Evolutionary conservation across 257 asterid species (phyloP).

Genomic region (Cinchona pubescens): DNA sequence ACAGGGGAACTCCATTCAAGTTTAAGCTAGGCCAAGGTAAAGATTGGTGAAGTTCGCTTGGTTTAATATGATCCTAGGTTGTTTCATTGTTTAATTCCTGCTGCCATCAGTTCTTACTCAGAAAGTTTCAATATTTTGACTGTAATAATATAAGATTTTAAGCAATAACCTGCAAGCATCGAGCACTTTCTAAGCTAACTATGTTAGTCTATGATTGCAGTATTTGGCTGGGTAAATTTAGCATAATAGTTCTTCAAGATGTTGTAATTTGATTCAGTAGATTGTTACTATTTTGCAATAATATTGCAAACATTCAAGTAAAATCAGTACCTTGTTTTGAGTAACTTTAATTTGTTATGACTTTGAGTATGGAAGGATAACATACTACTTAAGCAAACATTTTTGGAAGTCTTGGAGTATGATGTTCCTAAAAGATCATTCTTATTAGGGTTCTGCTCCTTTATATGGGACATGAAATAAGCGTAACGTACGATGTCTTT

Average conservation of each 20-base stretch:
- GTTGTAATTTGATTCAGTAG: background rate
- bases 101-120: no score
- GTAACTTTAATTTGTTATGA: background rate
- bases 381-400: background rate
- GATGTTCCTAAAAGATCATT: no score
- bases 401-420: no score
- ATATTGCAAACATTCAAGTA: background rate
- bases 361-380: background rate
- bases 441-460: background rate
- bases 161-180: background rate
- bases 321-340: background rate
- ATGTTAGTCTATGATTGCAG: background rate
- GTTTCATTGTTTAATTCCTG: background rate
- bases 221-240: background rate
- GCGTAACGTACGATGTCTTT: background rate
- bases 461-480: background rate
- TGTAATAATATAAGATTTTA: background rate
- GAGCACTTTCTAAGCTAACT: background rate
- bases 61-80: background rate
- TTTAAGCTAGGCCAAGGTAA: conserved; percentile 55
- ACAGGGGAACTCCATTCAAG: conserved; percentile 38
- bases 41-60: background rate
- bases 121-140: background rate
- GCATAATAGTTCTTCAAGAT: background rate
- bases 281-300: background rate